phyloP scores from a whole-genome alignment of 805 yeast genomes.

The Ogataea kodamae region DNA sequence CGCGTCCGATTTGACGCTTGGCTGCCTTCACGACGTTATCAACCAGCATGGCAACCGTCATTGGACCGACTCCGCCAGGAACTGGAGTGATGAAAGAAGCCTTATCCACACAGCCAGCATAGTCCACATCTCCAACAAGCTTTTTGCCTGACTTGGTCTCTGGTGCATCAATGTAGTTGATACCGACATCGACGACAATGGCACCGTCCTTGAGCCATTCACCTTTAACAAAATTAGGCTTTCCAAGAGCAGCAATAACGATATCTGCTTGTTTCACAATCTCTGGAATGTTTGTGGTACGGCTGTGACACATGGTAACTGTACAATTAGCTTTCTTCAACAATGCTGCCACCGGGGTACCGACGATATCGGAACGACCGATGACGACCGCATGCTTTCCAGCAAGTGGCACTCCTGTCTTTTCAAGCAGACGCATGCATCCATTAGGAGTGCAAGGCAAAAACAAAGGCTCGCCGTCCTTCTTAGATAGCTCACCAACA shows the following conservation, averaged over 20 bases:
- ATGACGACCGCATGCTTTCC: conserved; percentile 80
- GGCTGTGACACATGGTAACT: conserved; percentile 72
- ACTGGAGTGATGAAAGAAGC: conserved; percentile 78
- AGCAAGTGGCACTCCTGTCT: conserved; percentile 49
- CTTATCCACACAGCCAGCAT: conserved; percentile 47
- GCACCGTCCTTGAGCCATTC: conserved; percentile 70
- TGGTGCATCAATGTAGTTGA: conserved; percentile 67
- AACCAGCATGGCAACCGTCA: conserved; percentile 82
- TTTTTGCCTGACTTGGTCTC: conserved; percentile 65
- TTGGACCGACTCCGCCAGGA: conserved; percentile 91
- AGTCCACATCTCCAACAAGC: conserved; percentile 79
- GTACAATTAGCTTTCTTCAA: conserved; percentile 70
- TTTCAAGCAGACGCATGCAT: conserved; percentile 58
- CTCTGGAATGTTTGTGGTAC: conserved; percentile 47
- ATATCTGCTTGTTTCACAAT: conserved; percentile 63
- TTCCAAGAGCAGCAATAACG: conserved; percentile 75
- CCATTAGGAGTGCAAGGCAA: conserved; percentile 87
- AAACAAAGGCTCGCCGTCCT: conserved; percentile 65
- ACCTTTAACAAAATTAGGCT: conserved; percentile 65
- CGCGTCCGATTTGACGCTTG: conserved; percentile 35
- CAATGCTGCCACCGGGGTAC: conserved; percentile 72
- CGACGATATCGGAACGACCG: conserved; percentile 85
- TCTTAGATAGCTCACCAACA: conserved; percentile 73
- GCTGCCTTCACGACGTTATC: conserved; percentile 72
- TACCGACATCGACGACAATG: conserved; percentile 79